Evolutionary conservation across 768 basidiomycete species (phyloP), one percentile per base, ranked within the genome.

Genomic region (Dacryopinax primogenitus): DNA sequence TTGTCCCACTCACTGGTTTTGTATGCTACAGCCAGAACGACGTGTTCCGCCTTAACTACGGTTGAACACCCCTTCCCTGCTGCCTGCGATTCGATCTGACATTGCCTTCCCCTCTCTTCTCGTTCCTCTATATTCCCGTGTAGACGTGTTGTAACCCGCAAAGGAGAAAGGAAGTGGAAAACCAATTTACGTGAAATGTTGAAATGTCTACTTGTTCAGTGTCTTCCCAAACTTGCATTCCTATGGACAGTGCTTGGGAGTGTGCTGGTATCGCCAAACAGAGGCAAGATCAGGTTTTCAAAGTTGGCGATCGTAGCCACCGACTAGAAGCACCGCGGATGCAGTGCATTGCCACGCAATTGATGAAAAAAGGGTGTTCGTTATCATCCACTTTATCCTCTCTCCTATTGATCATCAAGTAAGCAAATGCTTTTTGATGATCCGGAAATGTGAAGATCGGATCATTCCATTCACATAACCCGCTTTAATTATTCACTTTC

Each of bases 41-140:
- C 74, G 85, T 94, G 67, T 94, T 96, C 88, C 88, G 90, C 68
- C 86, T 92, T 76, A 90, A 90, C 78, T 82, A 84, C 72, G 87
- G 83, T 69, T 78, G 73, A 73, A 34, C 33, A 12, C 33, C 23
- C 36, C 3, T 9, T 63, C n/a, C n/a, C n/a, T n/a, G n/a, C n/a
- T n/a, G n/a, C n/a, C n/a, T n/a, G n/a, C n/a, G 21, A n/a, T 41
- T 28, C 51, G 18, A 58, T 58, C 51, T 58, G 26, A 58, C 26
- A 30, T 7, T 18, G 26, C 51, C 13, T 30, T 21, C 51, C 32
- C 32, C 51, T 58, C 26, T 58, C 51, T 30, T 23, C 51, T 30
- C 51, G 32, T 11, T 30, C 51, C 51, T 28, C 21, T 30, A 58
- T 58, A 58, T 58, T n/a, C 51, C 51, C 51, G 51, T 58, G 51